Evolutionary conservation across 75 land plant genomes (phyloP), one percentile per base, ranked within the genome.

Genomic region (Pseudotsuga menziesii): DNA sequence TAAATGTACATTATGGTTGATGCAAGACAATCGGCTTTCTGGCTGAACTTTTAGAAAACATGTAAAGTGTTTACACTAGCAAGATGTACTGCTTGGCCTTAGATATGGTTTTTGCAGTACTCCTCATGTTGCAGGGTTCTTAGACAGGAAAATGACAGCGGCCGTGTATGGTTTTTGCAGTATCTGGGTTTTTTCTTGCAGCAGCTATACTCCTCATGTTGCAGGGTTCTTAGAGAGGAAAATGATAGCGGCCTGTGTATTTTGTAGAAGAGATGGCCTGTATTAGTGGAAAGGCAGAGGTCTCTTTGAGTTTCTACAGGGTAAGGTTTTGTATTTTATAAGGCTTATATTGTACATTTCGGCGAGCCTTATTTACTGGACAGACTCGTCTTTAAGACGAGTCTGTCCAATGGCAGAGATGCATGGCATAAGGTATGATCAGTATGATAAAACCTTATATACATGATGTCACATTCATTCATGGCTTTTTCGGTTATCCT

Each of bases 321-420:
- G 41, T 41, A 54, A 41, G 41, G 72, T 69, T 69, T 69, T 69
- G 72, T 69, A 19, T 69, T 66, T 36, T 69, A n/a, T 35, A 69
- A 19, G 71, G 71, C 9, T n/a, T 69, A 41, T 39, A 39, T 69
- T 69, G 54, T 69, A 69, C 48, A 69, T 9, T 69, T 39, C 52
- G n/a, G n/a, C n/a, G n/a, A n/a, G n/a, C n/a, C n/a, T n/a, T n/a
- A n/a, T n/a, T n/a, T n/a, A n/a, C n/a, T n/a, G n/a, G n/a, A n/a
- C n/a, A n/a, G n/a, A n/a, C n/a, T n/a, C n/a, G n/a, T n/a, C n/a
- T n/a, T n/a, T n/a, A n/a, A n/a, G n/a, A n/a, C n/a, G n/a, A n/a
- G n/a, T n/a, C n/a, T n/a, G n/a, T n/a, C n/a, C n/a, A n/a, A n/a
- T n/a, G n/a, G n/a, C n/a, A n/a, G n/a, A n/a, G n/a, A n/a, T n/a